Evolutionary conservation across 768 basidiomycete species (phyloP), one percentile per base, ranked within the genome.

Genomic region (Tephrocybe sp.): DNA sequence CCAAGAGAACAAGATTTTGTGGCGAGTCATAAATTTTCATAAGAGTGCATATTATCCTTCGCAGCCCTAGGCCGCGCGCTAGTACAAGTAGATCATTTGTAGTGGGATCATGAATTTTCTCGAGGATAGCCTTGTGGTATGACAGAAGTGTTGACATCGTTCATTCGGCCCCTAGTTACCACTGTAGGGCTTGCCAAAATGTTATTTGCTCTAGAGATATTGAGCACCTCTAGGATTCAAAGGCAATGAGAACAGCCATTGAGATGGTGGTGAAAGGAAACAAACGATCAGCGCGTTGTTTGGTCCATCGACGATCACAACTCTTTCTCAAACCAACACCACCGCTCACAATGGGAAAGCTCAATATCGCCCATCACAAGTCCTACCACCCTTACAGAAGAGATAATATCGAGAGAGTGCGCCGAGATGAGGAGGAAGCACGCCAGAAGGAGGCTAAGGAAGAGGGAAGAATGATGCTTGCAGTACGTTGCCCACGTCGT

Each of bases 1-100:
- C 84, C 17, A 99, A 73, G 8, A 98, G 69, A 39, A 98, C 79
- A 13, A 97, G 79, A 62, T 81, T 94, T 53, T 84, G 80, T 31
- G 90, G 84, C 17, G 87, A 81, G 72, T 94, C 90, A 64, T 96
- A 98, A 35, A 96, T 90, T 71, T 95, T 89, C 72, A 98, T 77
- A 35, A 98, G 78, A 0, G 86, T 89, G 70, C 91, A 93, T 39
- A 93, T 65, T 46, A 97, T 77, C 51, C 85, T 75, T 11, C 95
- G 80, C 53, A 98, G 72, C 0, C 97, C 97, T 2, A 99, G 78
- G 0, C 97, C 97, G 30, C 95, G 87, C 1, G 92, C 95, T 30
- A 99, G 71, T 36, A 99, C 66, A 34, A 90, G 67, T 8, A 91
- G 71, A 58, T 90, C 88, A 59, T 75, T 87, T 7, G 80, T 85